A percentile compares a stretch with the other conserved stretches of the same genome.
phyloP scores from a whole-genome alignment of 2,329 filamentous ascomycete genomes.

The Colletotrichum tofieldiae region DNA sequence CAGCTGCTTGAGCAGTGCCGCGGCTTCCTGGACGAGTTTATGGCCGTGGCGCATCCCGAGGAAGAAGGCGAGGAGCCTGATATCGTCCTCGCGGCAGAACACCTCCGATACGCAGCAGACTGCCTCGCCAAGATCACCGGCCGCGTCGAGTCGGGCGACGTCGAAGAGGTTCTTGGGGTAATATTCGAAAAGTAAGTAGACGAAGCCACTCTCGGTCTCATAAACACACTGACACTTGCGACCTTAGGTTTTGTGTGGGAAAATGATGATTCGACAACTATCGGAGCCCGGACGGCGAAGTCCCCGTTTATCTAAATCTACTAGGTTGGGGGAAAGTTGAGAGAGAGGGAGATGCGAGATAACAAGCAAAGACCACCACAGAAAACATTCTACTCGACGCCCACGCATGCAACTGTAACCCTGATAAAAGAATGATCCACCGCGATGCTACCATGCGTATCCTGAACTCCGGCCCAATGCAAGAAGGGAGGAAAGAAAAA shows the following conservation, averaged over 20 bases:
- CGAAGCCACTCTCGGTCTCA: not conserved
- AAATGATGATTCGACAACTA: constrained; percentile 56
- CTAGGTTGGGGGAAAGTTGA: not conserved
- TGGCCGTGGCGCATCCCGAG: constrained; percentile 67
- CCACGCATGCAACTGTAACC: constrained; percentile 10
- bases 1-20: constrained; percentile 84
- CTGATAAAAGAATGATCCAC: constrained; percentile 13
- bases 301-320: constrained; percentile 36
- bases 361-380: constrained; percentile 1
- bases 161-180: constrained; percentile 95
- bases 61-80: constrained; percentile 73
- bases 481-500: not conserved
- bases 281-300: constrained; percentile 21
- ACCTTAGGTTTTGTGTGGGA: constrained; percentile 69
- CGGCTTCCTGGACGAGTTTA: constrained; percentile 80
- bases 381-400: not conserved
- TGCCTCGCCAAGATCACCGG: constrained; percentile 91
- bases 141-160: constrained; percentile 86
- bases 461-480: constrained; percentile 39
- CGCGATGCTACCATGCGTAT: not conserved
- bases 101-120: constrained; percentile 85
- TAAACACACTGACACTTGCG: constrained; percentile 6
- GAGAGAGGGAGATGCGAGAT: not conserved
- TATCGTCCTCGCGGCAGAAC: constrained; percentile 91
- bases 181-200: constrained; percentile 93